A percentile compares a stretch with the other conserved stretches of the same genome.
phyloP scores from a whole-genome alignment of 1,139 yeast species.

The Debaryomycetaceae sp. region DNA sequence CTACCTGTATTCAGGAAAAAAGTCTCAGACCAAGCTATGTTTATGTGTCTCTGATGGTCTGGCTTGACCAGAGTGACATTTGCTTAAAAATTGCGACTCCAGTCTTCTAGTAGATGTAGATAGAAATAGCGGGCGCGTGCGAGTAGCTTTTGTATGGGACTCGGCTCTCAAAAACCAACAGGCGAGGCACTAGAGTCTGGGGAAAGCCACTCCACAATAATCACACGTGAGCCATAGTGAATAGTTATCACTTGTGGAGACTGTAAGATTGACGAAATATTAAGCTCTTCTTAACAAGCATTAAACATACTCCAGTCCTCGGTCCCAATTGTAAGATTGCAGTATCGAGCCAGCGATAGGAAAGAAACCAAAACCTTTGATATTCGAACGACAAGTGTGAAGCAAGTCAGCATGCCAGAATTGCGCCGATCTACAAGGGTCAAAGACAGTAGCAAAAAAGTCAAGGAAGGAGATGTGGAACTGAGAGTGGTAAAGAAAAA shows the following conservation, averaged over 20 bases:
- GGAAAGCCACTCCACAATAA: background rate
- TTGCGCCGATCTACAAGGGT: conserved; percentile 55
- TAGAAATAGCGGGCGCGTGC: background rate
- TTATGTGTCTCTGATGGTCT: background rate
- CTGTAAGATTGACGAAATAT: too few relatives aligned
- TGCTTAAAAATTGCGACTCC: background rate
- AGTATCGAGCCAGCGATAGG: too few relatives aligned
- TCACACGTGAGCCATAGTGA: background rate
- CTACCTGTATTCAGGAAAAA: background rate
- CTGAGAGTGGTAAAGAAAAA: background rate
- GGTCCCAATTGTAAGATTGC: too few relatives aligned
- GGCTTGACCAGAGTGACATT: background rate
- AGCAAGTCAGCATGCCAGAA: conserved; percentile 35
- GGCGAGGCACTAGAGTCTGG: background rate
- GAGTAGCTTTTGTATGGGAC: background rate
- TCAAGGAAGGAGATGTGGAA: conserved; percentile 4
- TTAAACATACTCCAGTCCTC: too few relatives aligned
- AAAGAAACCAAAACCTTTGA: too few relatives aligned
- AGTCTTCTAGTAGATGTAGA: background rate
- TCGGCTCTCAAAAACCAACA: background rate
- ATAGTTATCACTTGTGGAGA: background rate
- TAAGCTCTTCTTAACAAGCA: too few relatives aligned
- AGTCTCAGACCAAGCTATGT: background rate
- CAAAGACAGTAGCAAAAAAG: conserved; percentile 19
- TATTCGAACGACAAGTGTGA: background rate